These are phyloP conservation scores for Metschnikowia anglica DNA, from an alignment of 805 yeast genomes.

Conservation along the genomic window DNA sequence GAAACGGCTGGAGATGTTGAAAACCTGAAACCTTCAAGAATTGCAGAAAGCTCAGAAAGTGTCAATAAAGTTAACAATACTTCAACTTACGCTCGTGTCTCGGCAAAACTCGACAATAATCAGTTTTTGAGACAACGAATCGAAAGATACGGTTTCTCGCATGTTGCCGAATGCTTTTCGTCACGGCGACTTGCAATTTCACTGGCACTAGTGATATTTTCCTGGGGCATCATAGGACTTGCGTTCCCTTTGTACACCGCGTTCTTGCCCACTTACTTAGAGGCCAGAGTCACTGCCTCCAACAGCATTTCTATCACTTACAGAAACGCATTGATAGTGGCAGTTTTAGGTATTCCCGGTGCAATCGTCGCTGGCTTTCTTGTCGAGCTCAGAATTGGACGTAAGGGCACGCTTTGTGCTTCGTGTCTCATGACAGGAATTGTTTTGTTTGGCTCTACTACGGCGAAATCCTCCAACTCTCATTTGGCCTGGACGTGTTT, in stretches of 20 bases:
- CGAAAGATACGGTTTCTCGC: slow-evolving; percentile 30
- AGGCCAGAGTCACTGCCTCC: slow-evolving; percentile 36
- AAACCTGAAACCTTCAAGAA: too few species aligned
- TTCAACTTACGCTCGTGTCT: not conserved
- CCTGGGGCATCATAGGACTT: slow-evolving; percentile 51
- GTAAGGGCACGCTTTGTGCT: slow-evolving; percentile 28
- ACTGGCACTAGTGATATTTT: slow-evolving; percentile 38
- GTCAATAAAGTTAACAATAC: not conserved
- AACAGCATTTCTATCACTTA: slow-evolving; percentile 32
- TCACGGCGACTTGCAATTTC: slow-evolving; percentile 46
- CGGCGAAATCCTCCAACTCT: slow-evolving; percentile 52
- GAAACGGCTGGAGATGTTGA: too few species aligned
- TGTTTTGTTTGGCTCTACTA: slow-evolving; percentile 60
- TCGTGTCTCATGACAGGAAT: slow-evolving; percentile 57
- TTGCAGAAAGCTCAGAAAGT: not conserved
- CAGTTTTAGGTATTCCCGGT: slow-evolving; percentile 20
- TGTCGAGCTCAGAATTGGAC: slow-evolving; percentile 18
- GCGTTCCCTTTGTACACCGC: slow-evolving; percentile 22
- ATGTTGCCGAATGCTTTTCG: slow-evolving; percentile 48
- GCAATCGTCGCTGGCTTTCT: slow-evolving; percentile 16
- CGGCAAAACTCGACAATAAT: slow-evolving; percentile 4
- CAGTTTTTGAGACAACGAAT: slow-evolving; percentile 8
- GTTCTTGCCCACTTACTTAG: slow-evolving; percentile 41
- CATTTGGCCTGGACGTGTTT: slow-evolving; percentile 49
- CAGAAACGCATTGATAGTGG: slow-evolving; percentile 18